Evolutionary conservation across 2,329 filamentous ascomycete species (phyloP), one percentile per base, ranked within the genome.

Genomic region (Hypoxylon sp.): DNA sequence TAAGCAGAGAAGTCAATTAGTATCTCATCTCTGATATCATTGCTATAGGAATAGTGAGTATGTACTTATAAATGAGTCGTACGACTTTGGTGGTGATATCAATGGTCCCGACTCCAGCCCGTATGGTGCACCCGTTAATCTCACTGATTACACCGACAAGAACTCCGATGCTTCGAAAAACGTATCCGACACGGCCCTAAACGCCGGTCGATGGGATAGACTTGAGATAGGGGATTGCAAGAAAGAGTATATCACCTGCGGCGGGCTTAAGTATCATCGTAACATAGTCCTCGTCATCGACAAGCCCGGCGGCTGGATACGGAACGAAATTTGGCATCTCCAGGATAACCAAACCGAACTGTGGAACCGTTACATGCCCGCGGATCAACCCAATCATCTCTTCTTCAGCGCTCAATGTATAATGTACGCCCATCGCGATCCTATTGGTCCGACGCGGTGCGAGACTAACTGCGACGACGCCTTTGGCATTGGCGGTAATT

Each of bases 291-390:
- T 75, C 8, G 58, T 75, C 1, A 35, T 61, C 37, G 64, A 74
- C 27, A 61, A 69, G 20, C 63, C 71, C 8, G 59, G 40, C 10
- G 74, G 73, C 13, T 76, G 75, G 74, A 40, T 61, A 27, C 68
- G 71, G 60, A 51, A 68, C 46, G 65, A 74, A 1, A 70, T 70
- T 17, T 76, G 71, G 73, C 68, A 72, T 31, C 70, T 74, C 2
- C 37, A 4, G 13, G 51, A 66, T 8, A 70, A 65, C 11, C 61
- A 73, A 54, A 67, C 54, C 14, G 40, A 61, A 2, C 35, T 68
- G 1, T 76, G 72, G 73, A 44, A 70, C 44, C 51, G 40, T 6
- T 70, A 70, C n/a, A 60, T 76, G 1, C 73, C 74, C 5, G 7
- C 56, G 1, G 33, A 68, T n/a, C 31, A 62, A 13, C 57, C 65